These are phyloP conservation scores for Phytophthora pisi DNA, from an alignment of 352 stramenopile species.

Conservation along the genomic window DNA sequence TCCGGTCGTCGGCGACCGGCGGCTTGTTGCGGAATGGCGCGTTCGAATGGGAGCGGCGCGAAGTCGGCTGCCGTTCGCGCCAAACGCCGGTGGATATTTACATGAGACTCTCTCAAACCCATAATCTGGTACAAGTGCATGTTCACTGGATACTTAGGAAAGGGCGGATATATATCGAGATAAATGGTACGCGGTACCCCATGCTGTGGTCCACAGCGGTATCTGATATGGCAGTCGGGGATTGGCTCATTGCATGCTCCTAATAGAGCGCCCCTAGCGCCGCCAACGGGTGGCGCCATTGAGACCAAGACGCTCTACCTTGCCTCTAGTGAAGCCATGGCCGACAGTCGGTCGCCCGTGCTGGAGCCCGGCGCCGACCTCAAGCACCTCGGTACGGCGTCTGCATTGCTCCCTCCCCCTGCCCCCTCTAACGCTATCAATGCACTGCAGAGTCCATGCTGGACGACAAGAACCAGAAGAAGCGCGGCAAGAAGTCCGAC, in stretches of 20 bases:
- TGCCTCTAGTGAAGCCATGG: constrained; percentile 23
- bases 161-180: background rate
- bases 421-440: background rate
- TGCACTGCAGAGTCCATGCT: constrained; percentile 38
- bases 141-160: background rate
- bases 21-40: constrained; percentile 16
- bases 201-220: background rate
- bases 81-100: constrained; percentile 8
- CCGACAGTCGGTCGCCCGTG: constrained; percentile 48
- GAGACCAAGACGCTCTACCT: background rate
- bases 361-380: constrained; percentile 50
- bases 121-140: background rate
- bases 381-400: constrained; percentile 48
- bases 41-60: background rate
- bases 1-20: too few relatives aligned
- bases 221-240: background rate
- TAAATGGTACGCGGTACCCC: too few relatives aligned
- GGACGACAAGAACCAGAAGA: constrained; percentile 42
- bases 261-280: background rate
- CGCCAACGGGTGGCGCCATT: background rate
- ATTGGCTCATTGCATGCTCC: too few relatives aligned
- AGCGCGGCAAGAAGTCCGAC: constrained; percentile 28
- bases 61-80: constrained; percentile 7
- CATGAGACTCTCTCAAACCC: background rate
- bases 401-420: background rate